phyloP scores from a whole-genome alignment of 768 basidiomycete species.

The Suillus subaureus region DNA sequence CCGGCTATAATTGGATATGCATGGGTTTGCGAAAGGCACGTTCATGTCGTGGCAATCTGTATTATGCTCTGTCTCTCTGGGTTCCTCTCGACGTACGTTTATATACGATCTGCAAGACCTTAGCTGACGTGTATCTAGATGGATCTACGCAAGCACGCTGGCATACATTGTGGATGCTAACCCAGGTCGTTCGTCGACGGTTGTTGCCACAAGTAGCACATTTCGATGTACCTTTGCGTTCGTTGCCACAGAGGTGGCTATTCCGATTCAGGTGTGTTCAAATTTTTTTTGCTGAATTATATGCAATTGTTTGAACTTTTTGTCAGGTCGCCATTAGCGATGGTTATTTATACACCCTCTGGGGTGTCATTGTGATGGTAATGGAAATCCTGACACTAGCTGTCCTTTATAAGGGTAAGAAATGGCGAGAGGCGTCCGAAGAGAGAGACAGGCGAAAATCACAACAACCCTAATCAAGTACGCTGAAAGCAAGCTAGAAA shows the following conservation, averaged over 20 bases:
- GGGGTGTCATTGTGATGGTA: conserved; percentile 51
- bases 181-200: conserved; percentile 71
- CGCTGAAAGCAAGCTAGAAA: not conserved
- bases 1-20: conserved; percentile 63
- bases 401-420: conserved; percentile 54
- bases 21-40: conserved; percentile 65
- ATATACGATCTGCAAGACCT: not conserved
- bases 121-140: conserved; percentile 26
- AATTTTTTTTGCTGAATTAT: not conserved
- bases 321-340: conserved; percentile 9
- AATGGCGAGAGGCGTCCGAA: conserved; percentile 56
- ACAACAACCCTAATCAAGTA: not conserved
- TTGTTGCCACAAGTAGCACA: conserved; percentile 70
- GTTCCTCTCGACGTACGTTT: conserved; percentile 64
- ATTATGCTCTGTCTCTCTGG: conserved; percentile 70
- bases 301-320: conserved; percentile 19
- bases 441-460: conserved; percentile 32
- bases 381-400: conserved; percentile 54
- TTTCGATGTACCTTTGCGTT: conserved; percentile 70
- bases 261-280: conserved; percentile 56
- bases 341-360: conserved; percentile 41
- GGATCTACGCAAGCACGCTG: conserved; percentile 64
- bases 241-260: conserved; percentile 67
- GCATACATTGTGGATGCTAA: conserved; percentile 87
- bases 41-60: conserved; percentile 66